Percentiles rank a stretch among this genome's conserved stretches.
These are phyloP conservation scores for Tulasnella sp. DNA, from an alignment of 768 basidiomycete genomes.

Conservation along the genomic window DNA sequence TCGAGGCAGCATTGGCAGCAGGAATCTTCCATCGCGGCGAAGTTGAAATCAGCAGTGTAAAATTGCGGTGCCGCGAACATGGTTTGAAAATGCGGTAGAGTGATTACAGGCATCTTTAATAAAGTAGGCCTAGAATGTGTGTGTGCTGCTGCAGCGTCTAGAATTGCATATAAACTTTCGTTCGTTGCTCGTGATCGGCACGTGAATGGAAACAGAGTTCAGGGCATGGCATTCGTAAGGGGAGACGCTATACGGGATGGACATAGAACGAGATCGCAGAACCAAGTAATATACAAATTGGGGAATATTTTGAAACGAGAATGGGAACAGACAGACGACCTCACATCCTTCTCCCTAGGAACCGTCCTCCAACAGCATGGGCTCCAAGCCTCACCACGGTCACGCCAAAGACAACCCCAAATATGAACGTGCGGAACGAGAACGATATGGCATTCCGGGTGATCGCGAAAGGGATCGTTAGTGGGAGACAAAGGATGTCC, in stretches of 20 bases:
- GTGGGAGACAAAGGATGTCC: conserved; percentile 7
- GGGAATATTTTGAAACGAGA: neutral
- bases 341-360: conserved; percentile 7
- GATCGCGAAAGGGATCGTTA: conserved; percentile 10
- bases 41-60: conserved; percentile 77
- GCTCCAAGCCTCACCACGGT: conserved; percentile 5
- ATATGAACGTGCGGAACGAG: conserved; percentile 10
- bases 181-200: neutral
- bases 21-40: conserved; percentile 94
- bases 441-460: neutral
- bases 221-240: neutral
- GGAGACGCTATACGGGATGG: neutral
- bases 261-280: neutral
- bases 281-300: neutral
- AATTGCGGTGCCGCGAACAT: conserved; percentile 36
- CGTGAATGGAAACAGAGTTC: neutral
- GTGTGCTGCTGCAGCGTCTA: neutral
- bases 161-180: neutral
- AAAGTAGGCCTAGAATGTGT: neutral
- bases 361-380: neutral
- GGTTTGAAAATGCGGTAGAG: conserved; percentile 21
- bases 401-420: conserved; percentile 11
- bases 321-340: neutral
- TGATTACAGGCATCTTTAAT: neutral
- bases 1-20: conserved; percentile 89